These are phyloP conservation scores for Scopulariopsis brevicaulis DNA, from an alignment of 2,329 filamentous ascomycete genomes.

Conservation along the genomic window DNA sequence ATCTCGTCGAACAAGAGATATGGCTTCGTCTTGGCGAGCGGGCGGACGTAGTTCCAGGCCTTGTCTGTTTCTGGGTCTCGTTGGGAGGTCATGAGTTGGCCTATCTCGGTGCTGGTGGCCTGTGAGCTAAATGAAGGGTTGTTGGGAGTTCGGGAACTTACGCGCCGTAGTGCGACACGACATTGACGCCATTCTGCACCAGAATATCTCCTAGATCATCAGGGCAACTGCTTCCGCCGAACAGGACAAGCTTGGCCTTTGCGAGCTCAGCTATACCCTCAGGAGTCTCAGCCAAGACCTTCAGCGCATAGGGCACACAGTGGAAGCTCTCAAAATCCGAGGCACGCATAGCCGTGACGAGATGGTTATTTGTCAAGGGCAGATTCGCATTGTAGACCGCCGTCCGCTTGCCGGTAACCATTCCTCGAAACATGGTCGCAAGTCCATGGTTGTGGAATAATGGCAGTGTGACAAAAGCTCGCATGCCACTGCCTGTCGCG, in stretches of 20 bases:
- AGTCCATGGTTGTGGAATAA: slow-evolving; percentile 41
- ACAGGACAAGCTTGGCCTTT: slow-evolving; percentile 32
- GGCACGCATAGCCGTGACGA: slow-evolving; percentile 26
- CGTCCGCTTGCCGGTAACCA: slow-evolving; percentile 30
- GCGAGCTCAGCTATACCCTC: slow-evolving; percentile 33
- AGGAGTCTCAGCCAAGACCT: slow-evolving; percentile 41
- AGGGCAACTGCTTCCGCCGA: slow-evolving; percentile 38
- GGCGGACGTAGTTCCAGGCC: slow-evolving; percentile 43
- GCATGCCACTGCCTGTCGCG: slow-evolving; percentile 26
- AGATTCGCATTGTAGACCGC: slow-evolving; percentile 35
- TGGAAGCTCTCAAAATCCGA: slow-evolving; percentile 36
- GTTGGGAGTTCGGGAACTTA: slow-evolving; percentile 14
- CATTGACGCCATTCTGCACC: slow-evolving; percentile 32
- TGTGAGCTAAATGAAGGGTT: too few species aligned
- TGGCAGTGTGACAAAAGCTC: slow-evolving; percentile 33
- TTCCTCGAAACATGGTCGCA: slow-evolving; percentile 32
- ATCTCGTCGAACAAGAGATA: slow-evolving; percentile 25
- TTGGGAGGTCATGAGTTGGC: slow-evolving; percentile 43
- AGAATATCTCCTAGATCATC: slow-evolving; percentile 38
- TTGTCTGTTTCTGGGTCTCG: slow-evolving; percentile 29
- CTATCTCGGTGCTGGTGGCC: slow-evolving; percentile 36
- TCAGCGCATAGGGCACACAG: slow-evolving; percentile 45
- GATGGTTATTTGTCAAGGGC: slow-evolving; percentile 27
- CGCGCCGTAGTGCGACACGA: slow-evolving; percentile 38
- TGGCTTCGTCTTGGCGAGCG: slow-evolving; percentile 22